Evolutionary conservation across 306 rosid genomes (phyloP), one percentile per base, ranked within the genome.

Genomic region (Citrullus mucosospermus): DNA sequence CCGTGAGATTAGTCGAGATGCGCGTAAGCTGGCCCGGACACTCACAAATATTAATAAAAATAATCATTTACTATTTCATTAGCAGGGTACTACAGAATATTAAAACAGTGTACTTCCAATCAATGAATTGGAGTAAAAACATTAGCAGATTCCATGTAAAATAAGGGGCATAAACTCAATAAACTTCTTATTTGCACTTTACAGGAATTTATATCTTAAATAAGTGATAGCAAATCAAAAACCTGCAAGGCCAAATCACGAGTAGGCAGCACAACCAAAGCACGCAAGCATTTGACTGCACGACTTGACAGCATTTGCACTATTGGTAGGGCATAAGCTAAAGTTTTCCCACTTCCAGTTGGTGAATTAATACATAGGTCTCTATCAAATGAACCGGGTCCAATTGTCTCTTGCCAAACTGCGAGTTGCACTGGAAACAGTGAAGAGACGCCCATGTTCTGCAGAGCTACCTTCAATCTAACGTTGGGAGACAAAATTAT

Each of bases 161-260:
- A 65, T 3, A 65, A 39, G 28, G 22, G 16, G 7, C 15, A 38
- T 65, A 65, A 65, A 36, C 71, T 34, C 39, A 67, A 67, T 3
- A 18, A 32, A 18, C 51, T 17, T 9, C 44, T 18, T 4, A 15
- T 32, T 48, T 13, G 16, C 54, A 48, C 54, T 12, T 3, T 38
- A 67, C 2, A 39, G 8, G 44, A 73, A 73, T 8, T 9, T 30
- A 57, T 16, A 15, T 48, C 36, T n/a, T 41, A 50, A 72, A 30
- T 28, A 43, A 16, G 8, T 14, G 16, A 38, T 30, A 48, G 54
- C 41, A 3, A 48, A 68, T 36, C 22, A 83, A 59, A 16, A 59
- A 94, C 98, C 96, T 95, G 98, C 76, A 92, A 72, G 14, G 97
- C 98, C 59, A 95, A 83, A 83, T 95, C 98, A 12, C 96, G 96